Base-by-base conservation (phyloP, 1,284 basidiomycete species). In the Fereydounia khargensis region DNA sequence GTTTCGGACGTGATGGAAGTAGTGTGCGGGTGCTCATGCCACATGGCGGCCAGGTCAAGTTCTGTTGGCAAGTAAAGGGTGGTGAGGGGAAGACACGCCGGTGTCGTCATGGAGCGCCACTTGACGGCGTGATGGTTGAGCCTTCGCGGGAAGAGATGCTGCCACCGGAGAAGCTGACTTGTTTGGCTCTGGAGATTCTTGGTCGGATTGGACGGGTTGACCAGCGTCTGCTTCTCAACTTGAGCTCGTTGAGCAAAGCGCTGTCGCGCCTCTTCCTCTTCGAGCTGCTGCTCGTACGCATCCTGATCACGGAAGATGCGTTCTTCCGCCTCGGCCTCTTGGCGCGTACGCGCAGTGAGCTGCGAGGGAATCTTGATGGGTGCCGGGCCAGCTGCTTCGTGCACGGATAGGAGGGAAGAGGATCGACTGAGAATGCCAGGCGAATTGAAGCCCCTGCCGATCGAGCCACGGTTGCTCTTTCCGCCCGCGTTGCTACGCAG, bases 81-180 rank as follows among this genome's bases (percentile, higher is more conserved):
- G 0, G 92, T 94, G 35, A 98, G 81, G 1, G 94, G 94, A 7
- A 98, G 80, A 73, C 89, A 96, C 6, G 77, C 77, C 5, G 76
- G 77, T 10, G 71, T 74, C 1, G 77, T 76, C 75, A 91, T 84
- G 13, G 86, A 86, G 54, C 84, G 84, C 94, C 94, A 98, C 73
- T 97, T 96, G 77, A 94, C 85, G 23, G 89, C 85, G 65, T 92
- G 86, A 69, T 89, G 88, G 68, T 84, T 85, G n/a, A 82, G 76
- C 4, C 85, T 82, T 7, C 82, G 82, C 0, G 91, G 86, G 67
- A 89, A 87, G 44, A 88, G 81, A 71, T 95, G 90, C 69, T 94
- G 87, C 91, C 91, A 75, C 31, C 71, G 59, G 17, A 71, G 55
- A 14, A 74, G 41, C 44, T 73, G 56, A 22, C 51, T 54, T 3